Evolutionary conservation across 2,329 filamentous ascomycete species (phyloP), one percentile per base, ranked within the genome.

Genomic region (Periconia digitata): DNA sequence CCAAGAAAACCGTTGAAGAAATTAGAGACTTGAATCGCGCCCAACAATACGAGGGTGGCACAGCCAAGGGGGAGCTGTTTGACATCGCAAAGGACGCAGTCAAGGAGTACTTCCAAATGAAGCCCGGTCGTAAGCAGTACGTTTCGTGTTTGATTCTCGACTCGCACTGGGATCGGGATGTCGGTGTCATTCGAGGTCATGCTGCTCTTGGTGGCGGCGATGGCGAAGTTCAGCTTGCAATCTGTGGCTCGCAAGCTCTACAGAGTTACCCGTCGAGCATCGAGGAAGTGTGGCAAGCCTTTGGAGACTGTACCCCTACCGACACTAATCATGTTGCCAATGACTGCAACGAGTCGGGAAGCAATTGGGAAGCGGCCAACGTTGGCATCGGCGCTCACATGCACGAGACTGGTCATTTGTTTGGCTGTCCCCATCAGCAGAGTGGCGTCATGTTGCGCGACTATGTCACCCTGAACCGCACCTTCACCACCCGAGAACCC

Each of bases 281-380:
- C 36, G 92, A 97, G 68, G 92, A 97, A 64, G 87, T 97, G 1
- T 88, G 90, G 4, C 85, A 90, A 17, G 87, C 91, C 6, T 95
- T 97, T 62, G 87, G 84, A 15, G 92, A 97, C 71, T 96, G 91
- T 70, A 96, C 92, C 2, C 84, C 86, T 24, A 96, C 91, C 0
- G 90, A 97, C 66, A 89, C 85, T 8, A 81, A 84, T 34, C 82
- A 82, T 59, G 85, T 96, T 32, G 87, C 88, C 15, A 96, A 96
- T 62, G 90, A 95, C 67, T 90, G 85, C 69, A 87, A 88, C 59
- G 89, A 96, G 57, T 86, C 86, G 6, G 92, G 92, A 20, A 95
- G 89, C 66, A 94, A 85, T 40, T 97, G 92, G 92, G 92, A 97
- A 69, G 85, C 91, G n/a, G 91, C 90, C 21, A 95, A 92, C 60